A percentile compares a stretch with the other conserved stretches of the same genome.
These are phyloP conservation scores for Phytophthora nicotianae DNA, from an alignment of 352 stramenopile species.

Conservation along the genomic window DNA sequence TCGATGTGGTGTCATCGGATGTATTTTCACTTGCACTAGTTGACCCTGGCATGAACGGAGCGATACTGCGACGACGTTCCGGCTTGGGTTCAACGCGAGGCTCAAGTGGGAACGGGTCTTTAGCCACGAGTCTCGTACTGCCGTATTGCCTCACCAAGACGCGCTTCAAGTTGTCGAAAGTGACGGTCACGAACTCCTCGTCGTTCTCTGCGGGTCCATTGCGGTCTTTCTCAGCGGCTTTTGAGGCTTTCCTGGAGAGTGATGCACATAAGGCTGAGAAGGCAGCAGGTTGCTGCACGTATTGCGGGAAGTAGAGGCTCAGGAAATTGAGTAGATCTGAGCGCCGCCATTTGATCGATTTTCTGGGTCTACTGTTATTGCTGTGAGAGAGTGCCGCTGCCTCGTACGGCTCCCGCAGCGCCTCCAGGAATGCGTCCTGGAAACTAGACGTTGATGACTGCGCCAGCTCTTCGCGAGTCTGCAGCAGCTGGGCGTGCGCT, in stretches of 20 bases:
- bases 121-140: slow-evolving; percentile 40
- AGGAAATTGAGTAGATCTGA: slow-evolving; percentile 41
- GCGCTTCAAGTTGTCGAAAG: slow-evolving; percentile 47
- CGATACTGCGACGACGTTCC: slow-evolving; percentile 23
- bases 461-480: slow-evolving; percentile 29
- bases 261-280: slow-evolving; percentile 39
- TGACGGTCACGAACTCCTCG: slow-evolving; percentile 16
- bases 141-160: slow-evolving; percentile 44
- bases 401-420: slow-evolving; percentile 35
- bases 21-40: slow-evolving; percentile 17
- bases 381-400: slow-evolving; percentile 2
- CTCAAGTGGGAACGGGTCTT: slow-evolving; percentile 46
- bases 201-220: not conserved
- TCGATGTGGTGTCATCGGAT: slow-evolving; percentile 6
- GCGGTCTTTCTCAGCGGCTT: slow-evolving; percentile 1
- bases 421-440: slow-evolving; percentile 49
- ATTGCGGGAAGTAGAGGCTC: slow-evolving; percentile 41
- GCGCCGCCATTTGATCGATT: slow-evolving; percentile 29
- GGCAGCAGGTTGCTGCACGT: slow-evolving; percentile 21
- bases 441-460: slow-evolving; percentile 27
- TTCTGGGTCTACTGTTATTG: slow-evolving; percentile 7
- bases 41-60: slow-evolving; percentile 7
- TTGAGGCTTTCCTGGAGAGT: slow-evolving; percentile 9
- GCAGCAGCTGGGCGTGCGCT: slow-evolving; percentile 25
- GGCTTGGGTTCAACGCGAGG: slow-evolving; percentile 24